Base-by-base conservation (phyloP, 805 yeast genomes). In the Metschnikowia lochheadii region DNA sequence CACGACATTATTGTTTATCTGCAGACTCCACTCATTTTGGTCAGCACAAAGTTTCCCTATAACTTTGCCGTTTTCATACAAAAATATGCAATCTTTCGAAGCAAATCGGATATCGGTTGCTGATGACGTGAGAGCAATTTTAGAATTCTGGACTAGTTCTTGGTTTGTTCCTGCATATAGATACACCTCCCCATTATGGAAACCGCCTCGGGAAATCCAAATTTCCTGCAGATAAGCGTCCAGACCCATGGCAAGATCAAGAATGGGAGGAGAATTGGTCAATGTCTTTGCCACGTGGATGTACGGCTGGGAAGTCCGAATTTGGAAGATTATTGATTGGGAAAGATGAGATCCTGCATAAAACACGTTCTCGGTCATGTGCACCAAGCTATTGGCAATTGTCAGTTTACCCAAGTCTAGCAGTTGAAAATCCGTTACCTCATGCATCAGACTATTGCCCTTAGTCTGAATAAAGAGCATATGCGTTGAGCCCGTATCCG, bases 161-260 rank as follows among this genome's bases (percentile, higher is more conserved):
- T n/a, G 11, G 10, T 4, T 4, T 2, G 21, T 4, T 7, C 45
- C 45, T 20, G 38, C 20, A 33, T 32, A 42, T n/a, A 33, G 20
- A 48, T 49, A 47, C 13, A 65, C 51, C 44, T 71, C 73, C 1
- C 73, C 72, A 42, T 67, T 62, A 23, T 67, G 62, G 50, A 66
- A 64, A 1, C 73, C 73, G 13, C 75, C 75, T 46, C 66, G 71
- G 39, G 70, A 64, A 13, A 64, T 48, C 17, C 63, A 50, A 4
- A 68, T 14, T 3, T 53, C 52, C 2, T 45, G 38, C 6, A 26
- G 29, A 20, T 52, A 42, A 8, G 36, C 49, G 2, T 48, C 40
- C 1, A 42, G 46, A 17, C 40, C 29, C 2, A 55, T 40, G 21
- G 56, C 57, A 11, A 70, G 40, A 43, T 63, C 65, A 17, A 71